A percentile compares a stretch with the other conserved stretches of the same genome.
Evolutionary conservation across 345 rosid species (phyloP).

Genomic region (Citrus mangshanensis): DNA sequence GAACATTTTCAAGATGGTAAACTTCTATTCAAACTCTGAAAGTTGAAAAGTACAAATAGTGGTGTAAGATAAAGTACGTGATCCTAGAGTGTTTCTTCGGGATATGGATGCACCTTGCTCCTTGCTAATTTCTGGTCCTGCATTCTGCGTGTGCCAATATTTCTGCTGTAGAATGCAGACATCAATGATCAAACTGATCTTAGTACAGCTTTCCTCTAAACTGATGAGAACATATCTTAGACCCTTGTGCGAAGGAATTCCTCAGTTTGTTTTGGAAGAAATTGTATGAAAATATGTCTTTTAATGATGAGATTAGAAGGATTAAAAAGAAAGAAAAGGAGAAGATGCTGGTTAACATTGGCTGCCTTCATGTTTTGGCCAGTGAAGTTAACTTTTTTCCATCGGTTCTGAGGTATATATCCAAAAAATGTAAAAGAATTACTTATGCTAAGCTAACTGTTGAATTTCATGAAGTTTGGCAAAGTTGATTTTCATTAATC

Average conservation of each 20-base stretch:
- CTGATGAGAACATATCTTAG: neutral
- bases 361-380: neutral
- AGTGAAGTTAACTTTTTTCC: neutral
- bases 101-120: neutral
- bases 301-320: slow-evolving; percentile 1
- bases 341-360: neutral
- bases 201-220: neutral
- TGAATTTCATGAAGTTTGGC: neutral
- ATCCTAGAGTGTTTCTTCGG: neutral
- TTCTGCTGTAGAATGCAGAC: neutral
- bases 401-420: neutral
- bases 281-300: neutral
- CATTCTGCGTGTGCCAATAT: neutral
- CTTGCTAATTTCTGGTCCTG: neutral
- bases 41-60: neutral
- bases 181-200: neutral
- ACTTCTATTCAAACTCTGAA: neutral
- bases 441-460: neutral
- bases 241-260: neutral
- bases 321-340: neutral
- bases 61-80: neutral
- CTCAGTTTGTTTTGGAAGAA: neutral
- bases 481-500: slow-evolving; percentile 1
- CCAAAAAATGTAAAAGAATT: neutral
- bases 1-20: neutral